A percentile compares a stretch with the other conserved stretches of the same genome.
Conservation (phyloP, 495 filamentous ascomycete species). For the Penicillium canescens region DNA sequence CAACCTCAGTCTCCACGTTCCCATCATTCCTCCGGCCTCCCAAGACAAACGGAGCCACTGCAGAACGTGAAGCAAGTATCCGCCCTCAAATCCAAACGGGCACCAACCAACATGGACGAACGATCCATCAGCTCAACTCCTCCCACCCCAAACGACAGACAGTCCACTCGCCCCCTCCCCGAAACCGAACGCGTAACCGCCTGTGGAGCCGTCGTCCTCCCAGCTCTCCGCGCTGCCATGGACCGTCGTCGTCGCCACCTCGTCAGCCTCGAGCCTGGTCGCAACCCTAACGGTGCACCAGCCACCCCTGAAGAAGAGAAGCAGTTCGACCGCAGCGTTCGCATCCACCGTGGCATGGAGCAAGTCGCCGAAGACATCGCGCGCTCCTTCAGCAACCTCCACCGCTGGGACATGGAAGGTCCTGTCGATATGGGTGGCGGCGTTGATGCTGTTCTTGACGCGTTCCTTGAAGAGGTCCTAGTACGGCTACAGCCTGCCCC, state of each 20-base stretch:
- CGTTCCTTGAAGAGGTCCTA: slow-evolving; percentile 91
- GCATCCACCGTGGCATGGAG: slow-evolving; percentile 78
- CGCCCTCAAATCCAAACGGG: slow-evolving; percentile 29
- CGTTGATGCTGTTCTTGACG: slow-evolving; percentile 83
- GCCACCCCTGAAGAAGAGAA: slow-evolving; percentile 34
- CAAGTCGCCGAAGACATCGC: slow-evolving; percentile 74
- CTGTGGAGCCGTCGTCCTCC: slow-evolving; percentile 70
- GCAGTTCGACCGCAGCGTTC: slow-evolving; percentile 54
- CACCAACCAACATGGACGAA: slow-evolving; percentile 14
- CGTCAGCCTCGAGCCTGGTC: slow-evolving; percentile 22
- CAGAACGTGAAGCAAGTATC: slow-evolving; percentile 9
- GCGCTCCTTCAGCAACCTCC: slow-evolving; percentile 80
- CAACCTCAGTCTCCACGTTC: slow-evolving; percentile 1
- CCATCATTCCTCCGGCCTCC: neutral
- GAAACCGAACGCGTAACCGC: slow-evolving; percentile 19
- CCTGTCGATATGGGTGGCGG: slow-evolving; percentile 91
- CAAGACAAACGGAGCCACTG: slow-evolving; percentile 8
- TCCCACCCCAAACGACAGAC: slow-evolving; percentile 5
- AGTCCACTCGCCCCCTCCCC: neutral
- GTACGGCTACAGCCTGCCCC: slow-evolving; percentile 75
- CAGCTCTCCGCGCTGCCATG: slow-evolving; percentile 86
- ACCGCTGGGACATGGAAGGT: slow-evolving; percentile 76
- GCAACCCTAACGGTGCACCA: slow-evolving; percentile 7
- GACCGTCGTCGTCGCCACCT: slow-evolving; percentile 61
- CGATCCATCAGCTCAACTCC: slow-evolving; percentile 8